phyloP scores from a whole-genome alignment of 2,329 filamentous ascomycete genomes.

The Trichoderma sp. region DNA sequence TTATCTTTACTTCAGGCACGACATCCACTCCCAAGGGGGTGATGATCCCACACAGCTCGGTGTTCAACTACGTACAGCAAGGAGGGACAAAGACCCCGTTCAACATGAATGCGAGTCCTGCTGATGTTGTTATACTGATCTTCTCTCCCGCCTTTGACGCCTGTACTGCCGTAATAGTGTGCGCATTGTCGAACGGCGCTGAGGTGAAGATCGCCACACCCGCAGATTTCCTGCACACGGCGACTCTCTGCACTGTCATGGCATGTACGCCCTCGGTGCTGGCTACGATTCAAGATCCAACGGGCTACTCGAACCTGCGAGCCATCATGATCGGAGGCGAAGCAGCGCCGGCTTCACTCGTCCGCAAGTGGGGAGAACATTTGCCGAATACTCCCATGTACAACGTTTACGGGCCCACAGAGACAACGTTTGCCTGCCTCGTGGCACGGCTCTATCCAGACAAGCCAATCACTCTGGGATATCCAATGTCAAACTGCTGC shows the following conservation, averaged over 20 bases:
- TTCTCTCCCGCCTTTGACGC: slow-evolving; percentile 9
- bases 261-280: slow-evolving; percentile 6
- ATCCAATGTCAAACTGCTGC: slow-evolving; percentile 8
- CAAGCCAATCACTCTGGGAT: slow-evolving; percentile 8
- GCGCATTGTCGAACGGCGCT: slow-evolving; percentile 1
- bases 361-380: slow-evolving; percentile 7
- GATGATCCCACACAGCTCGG: slow-evolving; percentile 10
- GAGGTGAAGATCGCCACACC: slow-evolving; percentile 4
- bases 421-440: slow-evolving; percentile 7
- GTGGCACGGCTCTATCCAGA: background rate
- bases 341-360: slow-evolving; percentile 1
- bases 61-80: slow-evolving; percentile 12
- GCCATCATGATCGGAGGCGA: slow-evolving; percentile 11
- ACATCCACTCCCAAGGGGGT: slow-evolving; percentile 16
- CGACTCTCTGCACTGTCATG: slow-evolving; percentile 2
- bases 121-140: background rate
- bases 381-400: slow-evolving; percentile 7
- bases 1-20: slow-evolving; percentile 18
- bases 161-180: background rate
- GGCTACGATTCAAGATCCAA: slow-evolving; percentile 8
- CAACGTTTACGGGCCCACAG: slow-evolving; percentile 6
- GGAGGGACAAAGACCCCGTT: background rate
- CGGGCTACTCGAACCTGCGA: background rate
- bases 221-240: slow-evolving; percentile 7
- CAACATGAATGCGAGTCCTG: background rate